A percentile compares a stretch with the other conserved stretches of the same genome.
Conservation (phyloP, 306 rosid species). For the Morella rubra region DNA sequence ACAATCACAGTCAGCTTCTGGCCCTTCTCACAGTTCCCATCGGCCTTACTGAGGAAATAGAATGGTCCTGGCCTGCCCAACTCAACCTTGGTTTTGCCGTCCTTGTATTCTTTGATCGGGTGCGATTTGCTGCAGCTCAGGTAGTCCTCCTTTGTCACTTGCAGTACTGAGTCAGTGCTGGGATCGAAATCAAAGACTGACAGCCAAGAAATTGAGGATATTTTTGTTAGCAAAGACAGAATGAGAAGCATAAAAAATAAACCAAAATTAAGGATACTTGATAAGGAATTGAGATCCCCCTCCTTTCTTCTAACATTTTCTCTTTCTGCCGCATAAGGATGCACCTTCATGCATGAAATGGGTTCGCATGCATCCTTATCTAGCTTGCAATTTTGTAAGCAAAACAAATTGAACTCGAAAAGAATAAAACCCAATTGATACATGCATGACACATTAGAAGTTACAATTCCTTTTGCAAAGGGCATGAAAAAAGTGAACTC, state of each 20-base stretch:
- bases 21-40: constrained; percentile 29
- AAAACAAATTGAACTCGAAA: too few relatives aligned
- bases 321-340: background rate
- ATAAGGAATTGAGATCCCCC: too few relatives aligned
- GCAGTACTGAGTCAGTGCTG: background rate
- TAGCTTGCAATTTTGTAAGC: too few relatives aligned
- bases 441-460: background rate
- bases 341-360: background rate
- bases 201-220: background rate
- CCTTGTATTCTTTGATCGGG: background rate
- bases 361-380: background rate
- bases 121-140: constrained; percentile 10
- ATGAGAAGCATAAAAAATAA: background rate
- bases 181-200: background rate
- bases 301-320: too few relatives aligned
- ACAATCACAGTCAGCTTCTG: constrained; percentile 29
- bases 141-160: constrained; percentile 31
- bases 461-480: background rate
- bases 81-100: constrained; percentile 18
- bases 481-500: background rate
- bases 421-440: background rate
- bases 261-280: too few relatives aligned
- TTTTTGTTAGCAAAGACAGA: background rate
- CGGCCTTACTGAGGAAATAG: constrained; percentile 38
- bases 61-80: constrained; percentile 24